A percentile compares a stretch with the other conserved stretches of the same genome.
Evolutionary conservation across 495 filamentous ascomycete genomes (phyloP).

Genomic region (Penicillium nucicola): DNA sequence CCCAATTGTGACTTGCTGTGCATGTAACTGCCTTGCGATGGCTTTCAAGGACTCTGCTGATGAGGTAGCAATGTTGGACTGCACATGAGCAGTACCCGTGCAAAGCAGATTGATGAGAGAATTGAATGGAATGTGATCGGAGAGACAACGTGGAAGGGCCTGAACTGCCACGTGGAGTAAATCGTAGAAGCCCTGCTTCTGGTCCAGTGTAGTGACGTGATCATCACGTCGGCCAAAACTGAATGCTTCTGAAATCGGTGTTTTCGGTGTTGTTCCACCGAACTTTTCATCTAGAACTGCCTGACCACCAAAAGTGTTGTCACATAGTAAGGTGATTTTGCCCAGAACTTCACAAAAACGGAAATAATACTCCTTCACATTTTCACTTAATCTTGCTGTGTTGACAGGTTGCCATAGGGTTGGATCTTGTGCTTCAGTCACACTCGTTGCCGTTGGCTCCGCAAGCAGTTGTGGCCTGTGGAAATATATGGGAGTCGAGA

Average conservation of each 20-base stretch:
- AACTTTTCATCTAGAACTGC: conserved; percentile 95
- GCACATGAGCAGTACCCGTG: conserved; percentile 93
- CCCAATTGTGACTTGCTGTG: conserved; percentile 93
- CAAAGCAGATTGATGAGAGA: conserved; percentile 93
- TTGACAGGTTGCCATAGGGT: conserved; percentile 66
- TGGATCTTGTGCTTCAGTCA: conserved; percentile 32
- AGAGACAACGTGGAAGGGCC: conserved; percentile 87
- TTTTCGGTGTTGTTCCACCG: conserved; percentile 79
- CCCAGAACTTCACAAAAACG: conserved; percentile 93
- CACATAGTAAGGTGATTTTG: conserved; percentile 92
- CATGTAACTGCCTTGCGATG: conserved; percentile 88
- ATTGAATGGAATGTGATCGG: conserved; percentile 87
- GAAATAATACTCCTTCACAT: conserved; percentile 76
- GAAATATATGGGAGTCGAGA: conserved; percentile 30
- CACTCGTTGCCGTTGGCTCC: conserved; percentile 32
- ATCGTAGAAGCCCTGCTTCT: conserved; percentile 94
- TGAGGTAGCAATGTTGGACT: conserved; percentile 85
- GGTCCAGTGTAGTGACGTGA: conserved; percentile 66
- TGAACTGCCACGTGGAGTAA: conserved; percentile 94
- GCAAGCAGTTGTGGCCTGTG: conserved; percentile 38
- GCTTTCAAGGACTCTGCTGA: conserved; percentile 92
- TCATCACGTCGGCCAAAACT: conserved; percentile 84
- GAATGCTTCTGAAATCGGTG: conserved; percentile 90
- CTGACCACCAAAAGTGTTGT: conserved; percentile 95
- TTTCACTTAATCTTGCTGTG: conserved; percentile 66